These are phyloP conservation scores for Globisporangium apiculatum DNA, from an alignment of 352 stramenopile species.

Conservation along the genomic window DNA sequence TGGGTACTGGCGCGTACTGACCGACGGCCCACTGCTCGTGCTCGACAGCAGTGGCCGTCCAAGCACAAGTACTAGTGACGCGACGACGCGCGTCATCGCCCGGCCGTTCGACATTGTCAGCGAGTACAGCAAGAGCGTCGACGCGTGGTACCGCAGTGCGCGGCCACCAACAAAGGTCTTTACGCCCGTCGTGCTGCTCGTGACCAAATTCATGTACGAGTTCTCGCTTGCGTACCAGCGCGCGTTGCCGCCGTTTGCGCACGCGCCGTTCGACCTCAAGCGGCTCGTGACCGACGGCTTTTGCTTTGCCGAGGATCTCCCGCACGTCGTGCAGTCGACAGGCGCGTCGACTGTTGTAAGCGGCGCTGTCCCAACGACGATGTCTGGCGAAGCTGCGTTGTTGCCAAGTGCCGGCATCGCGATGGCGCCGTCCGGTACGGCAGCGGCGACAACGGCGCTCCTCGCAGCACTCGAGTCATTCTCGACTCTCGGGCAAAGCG, in stretches of 20 bases:
- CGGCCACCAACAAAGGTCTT: conserved; percentile 71
- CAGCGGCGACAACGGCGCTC: conserved; percentile 19
- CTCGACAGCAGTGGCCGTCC: conserved; percentile 22
- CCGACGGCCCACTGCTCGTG: conserved; percentile 58
- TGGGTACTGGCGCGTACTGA: conserved; percentile 86
- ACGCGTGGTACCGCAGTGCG: conserved; percentile 80
- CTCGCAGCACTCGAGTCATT: conserved; percentile 18
- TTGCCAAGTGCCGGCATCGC: conserved; percentile 6
- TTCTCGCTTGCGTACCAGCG: conserved; percentile 78
- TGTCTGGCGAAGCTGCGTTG: neutral
- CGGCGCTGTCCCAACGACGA: neutral
- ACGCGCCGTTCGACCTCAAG: conserved; percentile 67
- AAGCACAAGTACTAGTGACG: conserved; percentile 10
- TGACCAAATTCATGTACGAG: conserved; percentile 89
- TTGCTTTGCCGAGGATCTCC: conserved; percentile 55
- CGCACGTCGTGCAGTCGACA: conserved; percentile 28
- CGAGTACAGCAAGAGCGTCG: conserved; percentile 85
- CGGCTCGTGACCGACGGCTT: conserved; percentile 68
- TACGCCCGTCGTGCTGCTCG: conserved; percentile 62
- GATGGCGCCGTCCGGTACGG: conserved; percentile 18
- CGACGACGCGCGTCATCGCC: conserved; percentile 28
- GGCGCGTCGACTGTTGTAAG: conserved; percentile 13
- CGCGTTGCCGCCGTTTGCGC: conserved; percentile 64
- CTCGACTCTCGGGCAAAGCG: conserved; percentile 14
- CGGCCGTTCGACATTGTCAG: conserved; percentile 89